phyloP scores from a whole-genome alignment of 2,329 filamentous ascomycete species.

The Basipetospora chlamydospora region DNA sequence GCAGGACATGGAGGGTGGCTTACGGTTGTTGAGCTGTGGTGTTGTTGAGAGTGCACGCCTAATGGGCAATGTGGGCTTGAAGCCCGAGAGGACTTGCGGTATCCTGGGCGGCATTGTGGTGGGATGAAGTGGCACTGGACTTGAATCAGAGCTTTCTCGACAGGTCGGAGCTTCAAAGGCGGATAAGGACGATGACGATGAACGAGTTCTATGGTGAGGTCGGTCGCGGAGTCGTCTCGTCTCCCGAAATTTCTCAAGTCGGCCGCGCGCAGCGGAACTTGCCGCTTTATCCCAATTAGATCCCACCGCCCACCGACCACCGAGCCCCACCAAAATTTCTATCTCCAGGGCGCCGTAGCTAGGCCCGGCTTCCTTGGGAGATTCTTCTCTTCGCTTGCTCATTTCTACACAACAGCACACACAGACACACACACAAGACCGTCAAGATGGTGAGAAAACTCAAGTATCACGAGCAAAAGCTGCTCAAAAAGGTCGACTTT shows the following conservation, averaged over 20 bases:
- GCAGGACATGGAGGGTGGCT: too few species aligned
- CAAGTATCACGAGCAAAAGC: conserved; percentile 93
- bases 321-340: conserved; percentile 6
- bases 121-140: not conserved
- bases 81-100: not conserved
- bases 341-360: not conserved
- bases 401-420: not conserved
- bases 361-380: too few species aligned
- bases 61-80: conserved; percentile 2
- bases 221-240: too few species aligned
- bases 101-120: conserved; percentile 4
- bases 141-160: not conserved
- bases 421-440: not conserved
- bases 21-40: not conserved
- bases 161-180: not conserved
- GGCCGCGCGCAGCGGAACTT: too few species aligned
- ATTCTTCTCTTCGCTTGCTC: too few species aligned
- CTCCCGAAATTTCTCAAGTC: too few species aligned
- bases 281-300: too few species aligned
- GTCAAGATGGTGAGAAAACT: conserved; percentile 79
- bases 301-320: too few species aligned
- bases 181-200: too few species aligned
- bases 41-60: conserved; percentile 1
- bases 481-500: conserved; percentile 87
- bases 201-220: too few species aligned